phyloP scores from a whole-genome alignment of 192 early-diverging fungal species.

The Backusella mclennaniae region DNA sequence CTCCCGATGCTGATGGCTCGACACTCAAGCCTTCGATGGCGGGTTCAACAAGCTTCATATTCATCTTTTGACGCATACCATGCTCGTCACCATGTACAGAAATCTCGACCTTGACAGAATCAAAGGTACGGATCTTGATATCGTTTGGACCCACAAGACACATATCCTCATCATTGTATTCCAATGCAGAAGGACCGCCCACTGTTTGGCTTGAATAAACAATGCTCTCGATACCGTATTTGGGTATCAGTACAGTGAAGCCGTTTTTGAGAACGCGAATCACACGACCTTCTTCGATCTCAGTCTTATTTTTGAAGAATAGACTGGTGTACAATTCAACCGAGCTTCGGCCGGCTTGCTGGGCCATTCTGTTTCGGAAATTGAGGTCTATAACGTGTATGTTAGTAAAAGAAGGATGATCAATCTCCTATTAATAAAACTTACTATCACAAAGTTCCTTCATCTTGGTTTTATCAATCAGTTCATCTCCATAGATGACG shows the following conservation, averaged over 20 bases:
- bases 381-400: conserved; percentile 60
- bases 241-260: conserved; percentile 88
- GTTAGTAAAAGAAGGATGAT: background rate
- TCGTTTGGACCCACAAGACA: conserved; percentile 35
- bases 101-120: conserved; percentile 77
- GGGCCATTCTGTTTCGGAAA: conserved; percentile 93
- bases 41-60: conserved; percentile 55
- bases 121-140: conserved; percentile 70
- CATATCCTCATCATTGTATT: conserved; percentile 45
- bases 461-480: conserved; percentile 82
- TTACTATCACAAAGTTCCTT: conserved; percentile 81
- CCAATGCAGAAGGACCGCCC: conserved; percentile 28
- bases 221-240: conserved; percentile 91
- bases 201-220: conserved; percentile 59
- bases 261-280: conserved; percentile 94
- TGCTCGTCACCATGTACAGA: conserved; percentile 55
- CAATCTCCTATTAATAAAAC: background rate
- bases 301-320: conserved; percentile 92
- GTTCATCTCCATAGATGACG: conserved; percentile 59
- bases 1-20: background rate
- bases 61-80: conserved; percentile 63
- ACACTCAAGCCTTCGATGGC: conserved; percentile 53
- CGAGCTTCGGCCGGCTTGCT: conserved; percentile 89
- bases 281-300: conserved; percentile 87
- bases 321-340: conserved; percentile 96